Conservation (phyloP, 2,329 filamentous ascomycete species). For the Talaromyces sp. region DNA sequence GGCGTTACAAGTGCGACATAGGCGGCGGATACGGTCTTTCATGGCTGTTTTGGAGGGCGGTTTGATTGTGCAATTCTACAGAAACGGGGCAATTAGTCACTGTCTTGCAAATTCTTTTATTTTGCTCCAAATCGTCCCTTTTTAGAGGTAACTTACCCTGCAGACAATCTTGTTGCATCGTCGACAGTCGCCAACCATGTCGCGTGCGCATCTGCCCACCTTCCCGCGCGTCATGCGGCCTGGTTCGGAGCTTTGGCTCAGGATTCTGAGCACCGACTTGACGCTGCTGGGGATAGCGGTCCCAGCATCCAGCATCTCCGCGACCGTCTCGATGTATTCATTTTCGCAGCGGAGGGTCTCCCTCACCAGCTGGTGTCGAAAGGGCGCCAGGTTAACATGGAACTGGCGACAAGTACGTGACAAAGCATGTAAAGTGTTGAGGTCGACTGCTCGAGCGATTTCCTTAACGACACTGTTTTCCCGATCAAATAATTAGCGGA, state of each 20-base stretch:
- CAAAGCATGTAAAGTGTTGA: conserved; percentile 83
- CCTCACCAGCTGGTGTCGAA: conserved; percentile 70
- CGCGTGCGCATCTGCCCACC: conserved; percentile 77
- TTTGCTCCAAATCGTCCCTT: neutral
- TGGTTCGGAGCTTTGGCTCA: conserved; percentile 34
- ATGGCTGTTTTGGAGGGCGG: conserved; percentile 69
- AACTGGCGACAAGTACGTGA: conserved; percentile 81
- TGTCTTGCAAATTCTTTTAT: neutral
- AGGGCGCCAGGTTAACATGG: conserved; percentile 75
- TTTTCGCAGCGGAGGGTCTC: conserved; percentile 80
- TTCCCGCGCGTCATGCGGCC: conserved; percentile 63
- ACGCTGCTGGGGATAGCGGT: conserved; percentile 34
- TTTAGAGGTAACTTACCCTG: conserved; percentile 62
- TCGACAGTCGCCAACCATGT: conserved; percentile 82
- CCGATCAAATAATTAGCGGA: neutral
- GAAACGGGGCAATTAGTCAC: conserved; percentile 4
- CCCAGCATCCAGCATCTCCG: conserved; percentile 48
- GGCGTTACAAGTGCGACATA: conserved; percentile 75
- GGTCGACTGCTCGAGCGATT: conserved; percentile 76
- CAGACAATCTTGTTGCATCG: conserved; percentile 78
- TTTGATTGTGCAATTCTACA: conserved; percentile 87
- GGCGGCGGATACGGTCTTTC: conserved; percentile 74
- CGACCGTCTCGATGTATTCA: conserved; percentile 56
- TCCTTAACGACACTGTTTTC: conserved; percentile 70
- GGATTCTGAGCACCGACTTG: conserved; percentile 33